Evolutionary conservation across 306 rosid species (phyloP), one percentile per base, ranked within the genome.

Genomic region (Sophora flavescens): DNA sequence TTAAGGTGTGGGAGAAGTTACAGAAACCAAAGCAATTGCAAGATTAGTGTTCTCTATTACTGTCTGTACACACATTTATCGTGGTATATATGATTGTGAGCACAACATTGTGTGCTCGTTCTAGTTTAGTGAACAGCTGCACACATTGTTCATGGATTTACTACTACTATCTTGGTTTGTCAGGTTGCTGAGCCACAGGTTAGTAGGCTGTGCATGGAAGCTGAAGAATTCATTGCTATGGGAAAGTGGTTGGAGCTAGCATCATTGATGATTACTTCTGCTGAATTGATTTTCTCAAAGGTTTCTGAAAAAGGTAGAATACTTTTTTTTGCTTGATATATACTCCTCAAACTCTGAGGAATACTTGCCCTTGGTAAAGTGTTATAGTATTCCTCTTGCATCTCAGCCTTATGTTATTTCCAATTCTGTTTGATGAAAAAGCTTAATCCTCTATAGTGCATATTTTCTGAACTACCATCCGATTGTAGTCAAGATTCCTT

Each of bases 181-280:
- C 75, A 92, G 99, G 93, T 87, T 86, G 93, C 97, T 11, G 93
- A 92, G 84, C 91, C 90, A 16, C 85, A 92, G 69, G 99, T 96
- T 65, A 82, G 83, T 42, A 89, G 91, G 63, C 93, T 96, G 11
- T 92, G 90, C 38, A 4, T 54, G 56, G 98, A 96, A 87, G 98
- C 98, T 41, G 86, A 87, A 70, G 91, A 92, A 54, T 88, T 88
- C 77, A 84, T 91, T 78, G 93, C 47, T 12, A 78, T 60, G 86
- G 87, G 82, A 63, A 91, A 93, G 84, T 96, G 93, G 93, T 75
- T 91, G 50, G 99, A 96, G 85, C 84, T 96, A 82, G 96, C 88
- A 18, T 80, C 92, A 0, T 84, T 92, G 67, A 92, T 91, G 97
- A 92, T 92, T 56, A 85, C 96, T 33, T 91, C 98, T 68, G 97